Conservation (phyloP, 2,329 filamentous ascomycete genomes). For the Cytospora piceae region DNA sequence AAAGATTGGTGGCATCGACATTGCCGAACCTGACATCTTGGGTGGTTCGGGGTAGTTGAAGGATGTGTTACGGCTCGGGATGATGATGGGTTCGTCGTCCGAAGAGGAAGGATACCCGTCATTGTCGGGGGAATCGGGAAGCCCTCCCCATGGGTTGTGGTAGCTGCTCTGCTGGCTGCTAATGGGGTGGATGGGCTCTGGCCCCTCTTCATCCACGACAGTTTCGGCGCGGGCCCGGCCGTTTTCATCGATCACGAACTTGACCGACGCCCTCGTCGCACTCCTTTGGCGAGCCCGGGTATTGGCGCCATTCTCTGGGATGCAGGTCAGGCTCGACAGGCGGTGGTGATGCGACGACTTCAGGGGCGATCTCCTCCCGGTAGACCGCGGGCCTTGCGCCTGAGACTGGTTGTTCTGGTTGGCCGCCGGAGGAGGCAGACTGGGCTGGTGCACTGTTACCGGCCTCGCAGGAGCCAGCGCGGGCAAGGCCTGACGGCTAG, state of each 20-base stretch:
- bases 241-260: slow-evolving; percentile 65
- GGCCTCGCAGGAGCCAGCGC: slow-evolving; percentile 53
- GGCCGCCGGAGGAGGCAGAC: slow-evolving; percentile 3
- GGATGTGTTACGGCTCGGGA: slow-evolving; percentile 63
- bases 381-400: slow-evolving; percentile 42
- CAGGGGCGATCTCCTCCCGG: slow-evolving; percentile 56
- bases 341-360: slow-evolving; percentile 51
- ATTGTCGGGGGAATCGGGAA: slow-evolving; percentile 30
- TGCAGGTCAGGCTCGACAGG: slow-evolving; percentile 58
- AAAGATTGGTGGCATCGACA: slow-evolving; percentile 22
- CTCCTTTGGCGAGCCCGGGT: slow-evolving; percentile 48
- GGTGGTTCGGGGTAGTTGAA: slow-evolving; percentile 60
- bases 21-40: slow-evolving; percentile 20
- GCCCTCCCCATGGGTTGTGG: slow-evolving; percentile 10
- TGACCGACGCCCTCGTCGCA: slow-evolving; percentile 53
- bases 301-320: slow-evolving; percentile 53
- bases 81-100: slow-evolving; percentile 68
- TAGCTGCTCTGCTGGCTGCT: slow-evolving; percentile 12
- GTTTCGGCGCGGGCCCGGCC: slow-evolving; percentile 62
- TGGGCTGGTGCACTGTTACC: slow-evolving; percentile 35
- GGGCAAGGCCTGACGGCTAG: slow-evolving; percentile 47
- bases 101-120: slow-evolving; percentile 58
- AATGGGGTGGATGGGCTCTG: slow-evolving; percentile 45
- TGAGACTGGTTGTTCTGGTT: slow-evolving; percentile 39
- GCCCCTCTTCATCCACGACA: slow-evolving; percentile 43